Evolutionary conservation across 805 yeast species (phyloP).

Genomic region (Yarrowia sp.): DNA sequence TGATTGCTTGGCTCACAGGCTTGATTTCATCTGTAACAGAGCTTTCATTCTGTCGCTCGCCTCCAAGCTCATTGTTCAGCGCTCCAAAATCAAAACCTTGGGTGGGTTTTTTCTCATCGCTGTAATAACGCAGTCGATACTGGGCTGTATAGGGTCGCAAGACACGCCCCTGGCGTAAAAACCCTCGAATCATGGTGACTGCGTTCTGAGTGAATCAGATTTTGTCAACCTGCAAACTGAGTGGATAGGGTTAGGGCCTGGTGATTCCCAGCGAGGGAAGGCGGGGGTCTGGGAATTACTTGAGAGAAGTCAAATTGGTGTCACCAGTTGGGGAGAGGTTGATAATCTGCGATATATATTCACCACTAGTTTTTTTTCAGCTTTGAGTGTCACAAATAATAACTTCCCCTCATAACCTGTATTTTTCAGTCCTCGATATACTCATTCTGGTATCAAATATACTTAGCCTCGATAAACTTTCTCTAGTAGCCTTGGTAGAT

Average conservation of each 20-base stretch:
- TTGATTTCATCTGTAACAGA: not conserved
- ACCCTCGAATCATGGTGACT: conserved; percentile 10
- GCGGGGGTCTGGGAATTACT: no score
- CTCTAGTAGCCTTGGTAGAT: not conserved
- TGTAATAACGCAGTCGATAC: not conserved
- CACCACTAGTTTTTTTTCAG: no score
- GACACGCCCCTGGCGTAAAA: not conserved
- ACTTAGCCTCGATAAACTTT: not conserved
- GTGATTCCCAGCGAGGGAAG: not conserved
- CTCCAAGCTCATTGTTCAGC: not conserved
- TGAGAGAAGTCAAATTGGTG: no score
- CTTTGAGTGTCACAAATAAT: no score
- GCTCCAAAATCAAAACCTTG: not conserved
- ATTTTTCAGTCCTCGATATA: not conserved
- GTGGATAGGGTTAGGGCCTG: not conserved
- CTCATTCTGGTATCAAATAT: not conserved
- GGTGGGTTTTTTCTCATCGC: not conserved
- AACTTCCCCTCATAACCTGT: not conserved
- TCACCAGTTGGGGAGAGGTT: not conserved
- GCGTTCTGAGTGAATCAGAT: not conserved
- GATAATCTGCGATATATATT: no score
- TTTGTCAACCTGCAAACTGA: not conserved
- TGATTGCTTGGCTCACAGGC: not conserved
- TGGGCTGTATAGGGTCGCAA: not conserved
- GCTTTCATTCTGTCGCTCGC: not conserved